Evolutionary conservation across 495 filamentous ascomycete genomes (phyloP).

Genomic region (Durotheca rogersii): DNA sequence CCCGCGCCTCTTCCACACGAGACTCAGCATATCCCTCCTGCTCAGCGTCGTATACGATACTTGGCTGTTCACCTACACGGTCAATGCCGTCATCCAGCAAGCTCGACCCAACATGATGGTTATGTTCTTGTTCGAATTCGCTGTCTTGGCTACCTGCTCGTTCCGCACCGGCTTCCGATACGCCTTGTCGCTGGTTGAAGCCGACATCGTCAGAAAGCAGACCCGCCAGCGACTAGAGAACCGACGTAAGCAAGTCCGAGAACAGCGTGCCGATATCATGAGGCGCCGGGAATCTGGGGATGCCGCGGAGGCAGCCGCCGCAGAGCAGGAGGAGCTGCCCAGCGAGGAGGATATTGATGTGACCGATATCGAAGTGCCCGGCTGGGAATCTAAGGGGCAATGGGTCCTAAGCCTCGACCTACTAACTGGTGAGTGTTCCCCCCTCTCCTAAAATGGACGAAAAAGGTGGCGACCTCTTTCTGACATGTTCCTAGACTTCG

Average conservation of each 20-base stretch:
- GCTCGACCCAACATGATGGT: constrained; percentile 98
- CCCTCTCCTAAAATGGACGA: neutral
- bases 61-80: constrained; percentile 74
- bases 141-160: constrained; percentile 77
- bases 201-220: constrained; percentile 70
- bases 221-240: constrained; percentile 63
- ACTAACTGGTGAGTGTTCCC: constrained; percentile 60
- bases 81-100: constrained; percentile 77
- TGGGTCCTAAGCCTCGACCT: constrained; percentile 92
- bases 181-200: constrained; percentile 74
- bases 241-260: constrained; percentile 55
- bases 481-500: constrained; percentile 63
- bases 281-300: constrained; percentile 58
- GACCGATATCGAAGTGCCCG: constrained; percentile 88
- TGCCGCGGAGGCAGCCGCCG: constrained; percentile 41
- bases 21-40: constrained; percentile 74
- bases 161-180: constrained; percentile 78
- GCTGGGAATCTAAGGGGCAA: constrained; percentile 95
- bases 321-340: constrained; percentile 54
- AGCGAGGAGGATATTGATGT: constrained; percentile 82
- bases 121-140: constrained; percentile 98
- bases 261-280: constrained; percentile 63
- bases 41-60: constrained; percentile 74
- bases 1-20: constrained; percentile 82
- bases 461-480: neutral